Evolutionary conservation across 192 early-diverging fungal species (phyloP), one percentile per base, ranked within the genome.

Genomic region (Coemansia sp.): DNA sequence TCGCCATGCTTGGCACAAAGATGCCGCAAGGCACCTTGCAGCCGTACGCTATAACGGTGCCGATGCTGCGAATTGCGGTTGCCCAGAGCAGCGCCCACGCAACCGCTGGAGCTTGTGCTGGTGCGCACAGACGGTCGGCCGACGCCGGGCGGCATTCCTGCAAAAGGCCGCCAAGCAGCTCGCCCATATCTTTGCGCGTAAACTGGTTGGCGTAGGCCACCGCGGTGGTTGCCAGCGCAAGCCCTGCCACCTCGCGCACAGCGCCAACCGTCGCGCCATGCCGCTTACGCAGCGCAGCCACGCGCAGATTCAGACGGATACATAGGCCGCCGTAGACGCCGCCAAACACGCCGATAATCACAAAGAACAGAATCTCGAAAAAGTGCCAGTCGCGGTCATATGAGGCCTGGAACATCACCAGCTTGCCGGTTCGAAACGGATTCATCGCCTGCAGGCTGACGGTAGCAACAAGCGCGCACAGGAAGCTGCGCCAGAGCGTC

Each of bases 401-500:
- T 19, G 87, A 87, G 11, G 95, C 94, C 78, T 98, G 95, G 77
- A 98, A 99, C 88, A 96, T 88, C 43, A 97, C 97, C 18, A 97
- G 75, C 80, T 98, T 99, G 42, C 96, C 96, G 8, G 96, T 97
- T 47, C 97, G 83, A 67, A 96, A 97, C 12, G 98, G 98, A 73
- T 99, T 93, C 85, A 94, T 89, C 2, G 88, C 89, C 84, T 92
- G 91, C 36, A 99, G 76, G 15, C 93, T 93, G 22, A 96, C 90
- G 2, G 95, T 97, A 0, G 93, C 96, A 9, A 97, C 89, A 85
- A 99, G 89, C 3, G 97, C 97, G 74, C 94, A 95, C 79, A 99
- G 94, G 78, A 99, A 99, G 59, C 91, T 92, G 21, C 94, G 85
- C 94, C 94, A 97, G 89, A 99, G 93, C 1, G 96, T 96, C 69